Percentiles rank a stretch among this genome's conserved stretches.
phyloP scores from a whole-genome alignment of 306 rosid genomes.

The Fragaria vesca region DNA sequence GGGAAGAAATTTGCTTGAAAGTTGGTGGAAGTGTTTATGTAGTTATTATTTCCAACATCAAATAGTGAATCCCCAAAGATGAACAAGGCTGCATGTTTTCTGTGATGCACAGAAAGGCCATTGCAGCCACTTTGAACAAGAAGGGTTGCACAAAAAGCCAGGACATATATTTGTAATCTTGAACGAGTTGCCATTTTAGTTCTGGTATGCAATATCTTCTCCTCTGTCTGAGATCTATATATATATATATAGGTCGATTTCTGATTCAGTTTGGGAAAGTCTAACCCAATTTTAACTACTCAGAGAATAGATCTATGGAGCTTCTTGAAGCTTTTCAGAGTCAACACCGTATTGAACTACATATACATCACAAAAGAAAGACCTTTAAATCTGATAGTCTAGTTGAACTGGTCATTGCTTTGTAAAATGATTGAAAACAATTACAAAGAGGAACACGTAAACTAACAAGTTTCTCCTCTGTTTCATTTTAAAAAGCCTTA shows the following conservation, averaged over 20 bases:
- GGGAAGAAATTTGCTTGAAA: slow-evolving; percentile 20
- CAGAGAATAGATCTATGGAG: background rate
- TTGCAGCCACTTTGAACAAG: background rate
- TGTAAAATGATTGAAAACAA: background rate
- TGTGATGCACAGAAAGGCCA: background rate
- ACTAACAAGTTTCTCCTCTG: background rate
- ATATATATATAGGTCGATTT: background rate
- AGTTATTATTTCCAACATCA: slow-evolving; percentile 42
- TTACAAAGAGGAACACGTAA: background rate
- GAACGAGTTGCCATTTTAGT: background rate
- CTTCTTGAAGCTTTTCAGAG: background rate
- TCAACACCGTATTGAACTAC: background rate
- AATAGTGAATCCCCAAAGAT: slow-evolving; percentile 37
- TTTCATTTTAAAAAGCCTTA: background rate
- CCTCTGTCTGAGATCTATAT: background rate
- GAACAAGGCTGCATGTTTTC: slow-evolving; percentile 27
- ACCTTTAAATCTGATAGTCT: background rate
- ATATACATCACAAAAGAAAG: background rate
- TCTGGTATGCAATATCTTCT: background rate
- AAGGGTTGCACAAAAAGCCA: slow-evolving; percentile 6
- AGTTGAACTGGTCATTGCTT: background rate
- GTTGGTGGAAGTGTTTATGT: slow-evolving; percentile 25
- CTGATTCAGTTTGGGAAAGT: background rate
- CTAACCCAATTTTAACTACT: background rate
- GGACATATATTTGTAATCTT: background rate